These are phyloP conservation scores for Gonium pectorale DNA, from an alignment of 139 green algal genomes.

Conservation along the genomic window DNA sequence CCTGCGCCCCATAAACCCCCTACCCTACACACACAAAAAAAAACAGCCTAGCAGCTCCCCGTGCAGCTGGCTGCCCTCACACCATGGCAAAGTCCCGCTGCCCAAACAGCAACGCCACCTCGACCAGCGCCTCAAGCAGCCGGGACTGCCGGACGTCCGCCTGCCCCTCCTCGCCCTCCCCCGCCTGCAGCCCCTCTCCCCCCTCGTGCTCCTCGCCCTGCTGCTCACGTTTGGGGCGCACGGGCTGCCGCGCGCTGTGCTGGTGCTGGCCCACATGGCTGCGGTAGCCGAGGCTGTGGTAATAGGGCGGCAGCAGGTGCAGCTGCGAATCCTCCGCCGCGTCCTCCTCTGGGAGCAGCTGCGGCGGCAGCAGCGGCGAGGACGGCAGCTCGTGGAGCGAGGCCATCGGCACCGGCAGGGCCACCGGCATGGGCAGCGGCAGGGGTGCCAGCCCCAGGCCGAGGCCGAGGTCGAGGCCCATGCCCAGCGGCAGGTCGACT, in stretches of 20 bases:
- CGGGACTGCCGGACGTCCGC: background rate
- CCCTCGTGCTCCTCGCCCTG: background rate
- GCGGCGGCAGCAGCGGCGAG: no score
- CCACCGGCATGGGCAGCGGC: no score
- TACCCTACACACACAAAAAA: background rate
- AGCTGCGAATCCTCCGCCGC: background rate
- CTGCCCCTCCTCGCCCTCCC: background rate
- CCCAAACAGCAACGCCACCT: conserved; percentile 16
- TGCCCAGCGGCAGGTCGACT: no score
- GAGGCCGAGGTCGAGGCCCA: no score
- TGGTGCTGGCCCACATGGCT: no score
- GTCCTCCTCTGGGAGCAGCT: background rate
- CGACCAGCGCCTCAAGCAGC: background rate
- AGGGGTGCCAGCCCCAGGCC: no score
- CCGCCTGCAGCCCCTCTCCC: background rate
- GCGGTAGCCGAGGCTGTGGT: no score
- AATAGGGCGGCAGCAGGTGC: background rate
- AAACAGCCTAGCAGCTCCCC: background rate
- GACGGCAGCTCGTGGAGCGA: no score
- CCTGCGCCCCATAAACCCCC: no score
- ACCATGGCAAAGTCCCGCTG: conserved; percentile 17
- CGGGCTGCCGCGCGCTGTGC: no score
- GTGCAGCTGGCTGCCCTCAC: background rate
- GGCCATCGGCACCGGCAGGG: no score
- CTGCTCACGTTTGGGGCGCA: no score